These are phyloP conservation scores for Serpula lacrymans DNA, from an alignment of 768 basidiomycete species.

Conservation along the genomic window DNA sequence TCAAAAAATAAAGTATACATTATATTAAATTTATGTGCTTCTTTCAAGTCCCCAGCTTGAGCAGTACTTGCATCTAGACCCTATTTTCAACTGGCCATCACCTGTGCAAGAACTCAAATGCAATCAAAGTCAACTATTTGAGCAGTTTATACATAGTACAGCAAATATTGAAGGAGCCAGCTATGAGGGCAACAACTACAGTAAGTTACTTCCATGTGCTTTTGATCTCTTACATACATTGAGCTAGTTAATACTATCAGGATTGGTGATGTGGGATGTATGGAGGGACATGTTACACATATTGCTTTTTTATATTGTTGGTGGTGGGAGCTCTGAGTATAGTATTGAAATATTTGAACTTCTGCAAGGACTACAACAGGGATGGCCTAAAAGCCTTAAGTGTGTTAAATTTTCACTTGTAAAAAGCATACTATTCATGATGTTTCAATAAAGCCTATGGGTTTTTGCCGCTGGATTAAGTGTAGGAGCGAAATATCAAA, in stretches of 20 bases:
- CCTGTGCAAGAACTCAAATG: slow-evolving; percentile 23
- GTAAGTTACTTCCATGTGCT: no score
- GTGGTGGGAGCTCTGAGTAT: slow-evolving; percentile 23
- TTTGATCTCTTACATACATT: no score
- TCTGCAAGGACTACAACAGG: slow-evolving; percentile 20
- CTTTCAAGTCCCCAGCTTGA: slow-evolving; percentile 24
- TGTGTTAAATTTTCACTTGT: slow-evolving; percentile 9
- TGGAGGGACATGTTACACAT: slow-evolving; percentile 17
- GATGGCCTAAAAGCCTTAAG: slow-evolving; percentile 22
- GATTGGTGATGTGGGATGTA: slow-evolving; percentile 7
- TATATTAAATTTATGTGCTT: slow-evolving; percentile 21
- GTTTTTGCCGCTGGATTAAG: slow-evolving; percentile 3
- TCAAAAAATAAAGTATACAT: slow-evolving; percentile 5
- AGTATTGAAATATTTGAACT: slow-evolving; percentile 23
- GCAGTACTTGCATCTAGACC: slow-evolving; percentile 17
- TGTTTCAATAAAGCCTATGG: slow-evolving; percentile 2
- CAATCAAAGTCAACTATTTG: no score
- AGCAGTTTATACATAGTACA: no score
- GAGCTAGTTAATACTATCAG: slow-evolving; percentile 1
- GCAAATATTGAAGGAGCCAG: no score
- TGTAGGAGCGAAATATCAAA: slow-evolving; percentile 8
- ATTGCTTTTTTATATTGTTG: slow-evolving; percentile 21
- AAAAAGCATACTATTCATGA: slow-evolving; percentile 7
- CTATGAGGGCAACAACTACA: no score
- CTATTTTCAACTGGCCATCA: slow-evolving; percentile 17